Evolutionary conservation across 805 yeast genomes (phyloP).

Genomic region (Candida palmyrensis): DNA sequence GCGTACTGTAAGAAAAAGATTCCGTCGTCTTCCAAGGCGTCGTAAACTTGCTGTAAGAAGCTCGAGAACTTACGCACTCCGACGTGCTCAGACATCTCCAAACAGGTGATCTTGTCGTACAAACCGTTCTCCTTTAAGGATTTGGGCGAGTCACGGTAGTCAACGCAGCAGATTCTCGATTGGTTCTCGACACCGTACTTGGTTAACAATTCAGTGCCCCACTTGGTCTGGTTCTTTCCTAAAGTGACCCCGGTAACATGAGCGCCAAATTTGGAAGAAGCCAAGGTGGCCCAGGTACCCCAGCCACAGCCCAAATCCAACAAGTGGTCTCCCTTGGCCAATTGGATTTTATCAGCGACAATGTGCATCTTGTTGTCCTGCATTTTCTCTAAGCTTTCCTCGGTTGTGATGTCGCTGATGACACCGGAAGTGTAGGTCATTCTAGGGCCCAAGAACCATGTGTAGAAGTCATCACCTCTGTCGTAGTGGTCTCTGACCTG

Average conservation of each 20-base stretch:
- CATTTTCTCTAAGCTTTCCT: constrained; percentile 71
- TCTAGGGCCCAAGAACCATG: constrained; percentile 92
- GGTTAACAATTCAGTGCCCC: constrained; percentile 71
- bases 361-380: constrained; percentile 88
- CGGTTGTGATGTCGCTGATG: constrained; percentile 61
- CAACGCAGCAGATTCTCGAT: constrained; percentile 73
- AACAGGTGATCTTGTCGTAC: constrained; percentile 83
- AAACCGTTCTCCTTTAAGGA: constrained; percentile 36
- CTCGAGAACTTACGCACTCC: constrained; percentile 79
- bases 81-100: constrained; percentile 96
- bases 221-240: constrained; percentile 86
- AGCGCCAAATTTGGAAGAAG: constrained; percentile 80
- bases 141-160: constrained; percentile 89
- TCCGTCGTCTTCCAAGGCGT: constrained; percentile 90
- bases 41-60: constrained; percentile 75
- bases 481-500: constrained; percentile 95
- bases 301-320: constrained; percentile 93
- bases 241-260: constrained; percentile 84
- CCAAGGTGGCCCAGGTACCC: constrained; percentile 88
- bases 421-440: constrained; percentile 91
- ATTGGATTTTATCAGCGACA: constrained; percentile 81
- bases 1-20: constrained; percentile 83
- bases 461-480: constrained; percentile 92
- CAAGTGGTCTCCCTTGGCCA: constrained; percentile 66
- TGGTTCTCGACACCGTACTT: constrained; percentile 71